Evolutionary conservation across 2,329 filamentous ascomycete genomes (phyloP).

Genomic region (Pseudopyrenochaeta lycopersici): DNA sequence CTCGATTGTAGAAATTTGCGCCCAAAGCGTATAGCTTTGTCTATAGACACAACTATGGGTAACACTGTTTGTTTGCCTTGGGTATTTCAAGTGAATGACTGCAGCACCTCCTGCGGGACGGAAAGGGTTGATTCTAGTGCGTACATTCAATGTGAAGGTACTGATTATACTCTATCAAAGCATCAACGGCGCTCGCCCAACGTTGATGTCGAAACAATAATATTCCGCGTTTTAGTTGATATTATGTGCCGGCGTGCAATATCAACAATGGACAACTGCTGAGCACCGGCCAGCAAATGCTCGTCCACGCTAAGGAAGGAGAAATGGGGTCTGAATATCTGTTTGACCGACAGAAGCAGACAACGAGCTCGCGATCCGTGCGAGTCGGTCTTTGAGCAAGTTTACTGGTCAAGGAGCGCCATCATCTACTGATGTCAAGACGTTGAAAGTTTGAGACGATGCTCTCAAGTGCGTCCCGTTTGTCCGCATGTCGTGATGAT

Average conservation of each 20-base stretch:
- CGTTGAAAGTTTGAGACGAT: slow-evolving; percentile 53
- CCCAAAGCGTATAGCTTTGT: too few species aligned
- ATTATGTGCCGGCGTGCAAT: too few species aligned
- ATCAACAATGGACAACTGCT: too few species aligned
- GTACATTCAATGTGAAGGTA: neutral
- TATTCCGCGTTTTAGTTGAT: too few species aligned
- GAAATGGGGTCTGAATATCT: slow-evolving; percentile 47
- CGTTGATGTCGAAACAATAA: too few species aligned
- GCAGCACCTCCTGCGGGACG: too few species aligned
- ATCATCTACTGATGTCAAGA: slow-evolving; percentile 36
- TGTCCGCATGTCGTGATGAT: slow-evolving; percentile 41
- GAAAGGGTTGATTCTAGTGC: neutral
- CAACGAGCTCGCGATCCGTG: slow-evolving; percentile 50
- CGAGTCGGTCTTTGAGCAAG: slow-evolving; percentile 59
- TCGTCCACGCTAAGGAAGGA: too few species aligned
- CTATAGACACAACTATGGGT: neutral
- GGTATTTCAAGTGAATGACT: neutral
- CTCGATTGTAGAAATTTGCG: slow-evolving; percentile 14
- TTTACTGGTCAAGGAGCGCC: slow-evolving; percentile 53
- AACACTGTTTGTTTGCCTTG: too few species aligned
- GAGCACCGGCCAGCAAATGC: too few species aligned
- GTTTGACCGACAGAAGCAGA: slow-evolving; percentile 50
- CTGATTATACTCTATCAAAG: too few species aligned
- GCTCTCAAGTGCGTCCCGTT: slow-evolving; percentile 41
- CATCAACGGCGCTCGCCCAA: too few species aligned